These are phyloP conservation scores for Solanum okadae DNA, from an alignment of 257 asterid species.

Conservation along the genomic window DNA sequence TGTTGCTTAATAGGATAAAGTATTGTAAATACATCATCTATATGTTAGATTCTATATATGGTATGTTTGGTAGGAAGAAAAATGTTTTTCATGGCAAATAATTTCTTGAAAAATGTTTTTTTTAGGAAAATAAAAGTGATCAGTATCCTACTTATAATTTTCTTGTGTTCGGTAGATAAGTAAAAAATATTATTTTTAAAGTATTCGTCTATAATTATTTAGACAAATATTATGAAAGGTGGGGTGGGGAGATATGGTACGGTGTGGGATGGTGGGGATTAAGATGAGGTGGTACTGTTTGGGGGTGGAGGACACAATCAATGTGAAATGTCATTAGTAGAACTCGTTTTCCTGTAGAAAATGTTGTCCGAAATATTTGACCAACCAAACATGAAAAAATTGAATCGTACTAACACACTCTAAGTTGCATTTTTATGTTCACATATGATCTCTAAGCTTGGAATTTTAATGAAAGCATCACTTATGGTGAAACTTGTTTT, in stretches of 20 bases:
- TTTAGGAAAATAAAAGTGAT: background rate
- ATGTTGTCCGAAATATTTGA: accelerated
- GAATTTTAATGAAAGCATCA: too few relatives aligned
- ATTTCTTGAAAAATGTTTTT: background rate
- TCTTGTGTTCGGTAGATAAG: background rate
- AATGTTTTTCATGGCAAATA: background rate
- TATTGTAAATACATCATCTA: background rate
- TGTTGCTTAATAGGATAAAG: background rate
- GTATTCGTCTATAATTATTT: background rate
- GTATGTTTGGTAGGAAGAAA: background rate
- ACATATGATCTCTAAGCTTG: background rate
- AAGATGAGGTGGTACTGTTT: background rate
- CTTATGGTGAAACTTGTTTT: background rate
- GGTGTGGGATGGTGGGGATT: background rate
- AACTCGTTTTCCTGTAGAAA: background rate
- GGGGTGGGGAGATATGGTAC: background rate
- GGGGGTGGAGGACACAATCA: background rate
- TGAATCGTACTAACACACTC: background rate
- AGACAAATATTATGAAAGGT: background rate
- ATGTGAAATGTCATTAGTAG: background rate
- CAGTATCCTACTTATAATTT: background rate
- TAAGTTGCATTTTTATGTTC: too few relatives aligned
- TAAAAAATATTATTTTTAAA: background rate
- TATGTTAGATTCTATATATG: background rate
- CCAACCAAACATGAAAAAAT: background rate